These are phyloP conservation scores for Exophiala lecanii-corni DNA, from an alignment of 2,329 filamentous ascomycete species.

Conservation along the genomic window DNA sequence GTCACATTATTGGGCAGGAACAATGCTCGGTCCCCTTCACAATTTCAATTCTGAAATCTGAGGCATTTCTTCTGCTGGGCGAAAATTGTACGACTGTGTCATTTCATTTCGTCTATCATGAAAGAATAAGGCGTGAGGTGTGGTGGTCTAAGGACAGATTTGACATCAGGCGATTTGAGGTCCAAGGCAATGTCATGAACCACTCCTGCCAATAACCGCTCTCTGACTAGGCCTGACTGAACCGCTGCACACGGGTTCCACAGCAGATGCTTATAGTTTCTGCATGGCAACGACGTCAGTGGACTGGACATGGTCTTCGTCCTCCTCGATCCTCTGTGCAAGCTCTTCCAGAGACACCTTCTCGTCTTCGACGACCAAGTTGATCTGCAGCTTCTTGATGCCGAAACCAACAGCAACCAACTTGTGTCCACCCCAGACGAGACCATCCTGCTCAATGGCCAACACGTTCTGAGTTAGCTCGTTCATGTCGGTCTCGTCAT, in stretches of 20 bases:
- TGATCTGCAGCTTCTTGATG: constrained; percentile 99
- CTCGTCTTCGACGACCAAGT: constrained; percentile 94
- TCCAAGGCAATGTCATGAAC: neutral
- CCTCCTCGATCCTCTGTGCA: constrained; percentile 75
- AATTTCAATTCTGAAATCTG: too few relatives aligned
- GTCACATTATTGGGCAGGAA: too few relatives aligned
- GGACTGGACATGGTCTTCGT: constrained; percentile 96
- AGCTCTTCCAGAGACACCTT: constrained; percentile 87
- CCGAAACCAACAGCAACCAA: constrained; percentile 88
- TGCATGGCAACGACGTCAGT: constrained; percentile 87
- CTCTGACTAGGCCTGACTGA: neutral
- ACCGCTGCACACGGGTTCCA: neutral
- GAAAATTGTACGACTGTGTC: neutral
- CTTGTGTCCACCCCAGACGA: constrained; percentile 92
- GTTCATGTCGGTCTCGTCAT: constrained; percentile 91
- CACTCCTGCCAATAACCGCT: neutral
- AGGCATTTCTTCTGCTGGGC: too few relatives aligned
- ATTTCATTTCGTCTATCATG: constrained; percentile 5
- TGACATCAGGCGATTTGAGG: neutral
- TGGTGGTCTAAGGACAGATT: neutral
- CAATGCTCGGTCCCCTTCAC: too few relatives aligned
- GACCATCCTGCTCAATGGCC: constrained; percentile 82
- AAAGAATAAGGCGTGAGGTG: neutral
- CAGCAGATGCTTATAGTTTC: constrained; percentile 67
- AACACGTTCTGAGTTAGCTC: constrained; percentile 77